Evolutionary conservation across 305 asterid species (phyloP).

Genomic region (Stenogyne calaminthoides): DNA sequence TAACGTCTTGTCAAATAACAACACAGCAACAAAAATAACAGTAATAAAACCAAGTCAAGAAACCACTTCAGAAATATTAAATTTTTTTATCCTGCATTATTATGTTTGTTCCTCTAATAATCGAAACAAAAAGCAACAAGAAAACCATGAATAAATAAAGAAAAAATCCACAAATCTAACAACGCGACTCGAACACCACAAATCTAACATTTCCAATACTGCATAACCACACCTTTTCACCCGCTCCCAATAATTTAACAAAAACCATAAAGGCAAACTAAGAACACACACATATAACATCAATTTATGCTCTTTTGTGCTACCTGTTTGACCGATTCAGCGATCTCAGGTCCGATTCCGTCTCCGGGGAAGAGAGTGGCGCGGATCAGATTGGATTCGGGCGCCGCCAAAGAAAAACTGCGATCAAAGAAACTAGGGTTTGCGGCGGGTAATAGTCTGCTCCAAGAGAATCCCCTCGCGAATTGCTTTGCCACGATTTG

Average conservation of each 20-base stretch:
- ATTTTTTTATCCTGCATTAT: background rate
- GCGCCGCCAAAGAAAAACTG: conserved; percentile 43
- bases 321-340: conserved; percentile 87
- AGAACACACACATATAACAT: background rate
- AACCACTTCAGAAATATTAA: background rate
- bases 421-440: conserved; percentile 46
- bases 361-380: conserved; percentile 99
- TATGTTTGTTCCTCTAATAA: background rate
- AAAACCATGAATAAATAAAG: background rate
- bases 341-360: conserved; percentile 98
- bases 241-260: background rate
- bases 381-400: conserved; percentile 69
- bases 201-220: background rate
- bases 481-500: conserved; percentile 65
- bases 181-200: background rate
- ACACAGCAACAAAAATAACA: background rate
- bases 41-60: background rate
- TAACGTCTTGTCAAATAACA: background rate
- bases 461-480: conserved; percentile 56
- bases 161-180: background rate
- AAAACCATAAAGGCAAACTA: background rate
- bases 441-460: conserved; percentile 42
- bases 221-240: background rate
- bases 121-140: conserved; percentile 6
- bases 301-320: background rate